Evolutionary conservation across 2,329 filamentous ascomycete species (phyloP), one percentile per base, ranked within the genome.

Genomic region (Alternaria gaisen): DNA sequence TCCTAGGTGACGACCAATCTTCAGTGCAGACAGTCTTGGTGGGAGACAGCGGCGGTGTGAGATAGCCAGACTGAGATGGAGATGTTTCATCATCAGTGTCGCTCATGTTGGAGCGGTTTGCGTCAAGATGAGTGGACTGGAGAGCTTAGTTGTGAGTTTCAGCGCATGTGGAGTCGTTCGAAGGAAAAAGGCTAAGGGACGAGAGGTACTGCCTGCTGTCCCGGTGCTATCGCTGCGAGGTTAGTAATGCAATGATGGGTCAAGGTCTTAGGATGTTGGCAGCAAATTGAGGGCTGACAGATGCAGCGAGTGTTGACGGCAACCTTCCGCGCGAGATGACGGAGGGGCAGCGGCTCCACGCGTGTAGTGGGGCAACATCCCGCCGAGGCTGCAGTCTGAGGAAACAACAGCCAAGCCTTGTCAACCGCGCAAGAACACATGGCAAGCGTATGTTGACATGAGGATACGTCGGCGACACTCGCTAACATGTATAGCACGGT

Each of bases 401-500:
- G 65, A 59, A 71, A 54, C 61, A 38, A 53, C 64, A 56, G 55
- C 60, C 54, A 51, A 53, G 53, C 58, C 42, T 52, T 18, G 6
- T 32, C 24, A 20, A 56, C 34, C 60, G 52, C 61, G 40, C 48
- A 57, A n/a, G 32, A 56, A 55, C 34, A 42, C 42, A 81, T 81
- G 79, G 77, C 79, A 75, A 81, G 78, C 68, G 80, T 81, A 65
- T 73, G 79, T 78, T 34, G 28, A 50, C 11, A 6, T 24, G 5
- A 20, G 2, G 0, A 6, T 12, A n/a, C 7, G 20, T 53, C 32
- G 4, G n/a, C 51, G 36, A 9, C 18, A 36, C 55, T 43, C 11
- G 46, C 67, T 76, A 34, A 76, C n/a, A 12, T 20, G 18, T 44
- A 10, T 81, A 97, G 93, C 94, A 97, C 86, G 93, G 92, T 76